Conservation (phyloP, 2,329 filamentous ascomycete genomes). For the Ophiosphaerella herpotricha region DNA sequence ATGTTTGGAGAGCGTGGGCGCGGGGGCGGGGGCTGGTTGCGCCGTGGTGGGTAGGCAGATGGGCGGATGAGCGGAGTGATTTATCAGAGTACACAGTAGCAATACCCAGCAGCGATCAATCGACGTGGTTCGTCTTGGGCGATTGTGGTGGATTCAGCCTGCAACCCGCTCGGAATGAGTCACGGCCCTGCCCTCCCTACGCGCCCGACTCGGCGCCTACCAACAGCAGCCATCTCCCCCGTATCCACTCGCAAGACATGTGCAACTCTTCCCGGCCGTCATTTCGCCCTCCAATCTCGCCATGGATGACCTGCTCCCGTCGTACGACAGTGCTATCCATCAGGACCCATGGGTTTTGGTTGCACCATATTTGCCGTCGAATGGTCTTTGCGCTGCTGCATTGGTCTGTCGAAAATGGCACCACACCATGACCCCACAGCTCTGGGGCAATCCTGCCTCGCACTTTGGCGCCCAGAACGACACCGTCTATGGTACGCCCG, state of each 20-base stretch:
- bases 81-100: too few relatives aligned
- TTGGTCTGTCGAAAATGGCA: constrained; percentile 64
- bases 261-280: neutral
- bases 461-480: constrained; percentile 66
- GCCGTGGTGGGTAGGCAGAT: constrained; percentile 21
- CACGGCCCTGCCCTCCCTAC: neutral
- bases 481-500: constrained; percentile 57
- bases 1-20: constrained; percentile 16
- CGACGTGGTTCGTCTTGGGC: neutral
- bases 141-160: neutral
- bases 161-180: neutral
- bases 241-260: neutral
- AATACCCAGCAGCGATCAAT: neutral
- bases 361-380: constrained; percentile 60
- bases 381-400: constrained; percentile 60
- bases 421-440: constrained; percentile 60
- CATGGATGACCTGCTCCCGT: constrained; percentile 64
- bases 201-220: too few relatives aligned
- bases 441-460: constrained; percentile 67
- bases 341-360: constrained; percentile 61
- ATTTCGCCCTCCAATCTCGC: neutral
- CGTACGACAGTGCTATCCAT: constrained; percentile 62
- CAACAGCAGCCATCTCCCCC: neutral
- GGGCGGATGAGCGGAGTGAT: too few relatives aligned
- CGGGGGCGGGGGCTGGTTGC: constrained; percentile 23